These are phyloP conservation scores for Fusarium sp. DNA, from an alignment of 2,329 filamentous ascomycete species.

Conservation along the genomic window DNA sequence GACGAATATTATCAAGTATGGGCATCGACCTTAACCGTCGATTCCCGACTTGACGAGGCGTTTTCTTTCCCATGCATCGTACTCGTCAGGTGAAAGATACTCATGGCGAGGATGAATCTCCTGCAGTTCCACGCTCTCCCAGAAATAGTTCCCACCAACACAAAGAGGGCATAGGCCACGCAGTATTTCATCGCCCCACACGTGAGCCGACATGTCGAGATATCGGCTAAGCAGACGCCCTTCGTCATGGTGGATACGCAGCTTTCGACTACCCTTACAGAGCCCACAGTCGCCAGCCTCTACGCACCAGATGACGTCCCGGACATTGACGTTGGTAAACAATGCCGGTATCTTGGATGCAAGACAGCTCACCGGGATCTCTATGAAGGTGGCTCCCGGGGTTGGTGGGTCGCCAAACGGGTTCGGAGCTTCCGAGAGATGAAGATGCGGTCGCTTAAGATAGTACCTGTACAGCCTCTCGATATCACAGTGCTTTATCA, in stretches of 20 bases:
- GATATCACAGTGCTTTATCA: not conserved
- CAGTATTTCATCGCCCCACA: too few relatives aligned
- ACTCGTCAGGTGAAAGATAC: not conserved
- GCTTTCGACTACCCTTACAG: fast-evolving
- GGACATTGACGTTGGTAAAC: not conserved
- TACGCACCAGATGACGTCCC: not conserved
- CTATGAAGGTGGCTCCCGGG: not conserved
- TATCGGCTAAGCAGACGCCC: not conserved
- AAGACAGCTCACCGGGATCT: not conserved
- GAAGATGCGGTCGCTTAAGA: not conserved
- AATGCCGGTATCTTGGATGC: not conserved
- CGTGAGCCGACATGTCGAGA: not conserved
- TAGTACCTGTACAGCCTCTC: not conserved
- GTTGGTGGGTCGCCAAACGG: not conserved
- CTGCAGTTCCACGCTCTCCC: not conserved
- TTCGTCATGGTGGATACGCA: not conserved
- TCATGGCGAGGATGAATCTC: not conserved
- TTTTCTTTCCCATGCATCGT: too few relatives aligned
- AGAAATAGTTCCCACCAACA: not conserved
- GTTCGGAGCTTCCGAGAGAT: not conserved
- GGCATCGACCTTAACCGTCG: not conserved
- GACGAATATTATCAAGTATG: not conserved
- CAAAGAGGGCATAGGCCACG: conserved; percentile 9
- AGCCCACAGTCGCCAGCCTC: not conserved
- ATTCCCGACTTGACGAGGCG: not conserved